Evolutionary conservation across 441 rosid species (phyloP), one percentile per base, ranked within the genome.

Genomic region (Breynia disticha): DNA sequence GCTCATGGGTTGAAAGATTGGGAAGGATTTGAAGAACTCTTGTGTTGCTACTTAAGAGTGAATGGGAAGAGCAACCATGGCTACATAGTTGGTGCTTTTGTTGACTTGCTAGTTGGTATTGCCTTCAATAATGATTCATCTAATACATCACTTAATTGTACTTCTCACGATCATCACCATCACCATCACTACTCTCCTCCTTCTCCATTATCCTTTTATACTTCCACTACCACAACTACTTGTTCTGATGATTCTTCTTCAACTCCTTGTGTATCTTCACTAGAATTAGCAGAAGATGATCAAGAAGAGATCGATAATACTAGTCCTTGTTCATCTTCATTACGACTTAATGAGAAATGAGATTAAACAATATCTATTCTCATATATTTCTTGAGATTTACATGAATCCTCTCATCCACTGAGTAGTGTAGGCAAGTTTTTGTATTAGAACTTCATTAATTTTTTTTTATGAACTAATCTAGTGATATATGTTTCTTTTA

Each of bases 61-160:
- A 90, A 87, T 55, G 78, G 64, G 13, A 72, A 71, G 67, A 70
- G 69, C 53, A 90, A 78, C 55, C 95, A 84, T 50, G 78, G 79
- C 1, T 80, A 75, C 62, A 84, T 90, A 14, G 54, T 84, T 47
- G 78, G 74, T 5, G 96, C 97, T 37, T 90, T 90, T 42, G 76
- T 83, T 12, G 97, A 90, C 72, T 71, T 90, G 42, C 74, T 84
- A 5, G 74, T 84, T 9, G 63, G 65, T 39, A 19, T 74, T 49
- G 72, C 75, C 51, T 41, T 62, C 35, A 28, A 9, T 28, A 28
- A 28, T 2, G 35, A 28, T 28, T 28, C 35, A 4, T 28, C 35
- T 28, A 28, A 28, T 28, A 28, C 35, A 28, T 28, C 73, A 50
- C 46, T 64, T 56, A 4, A 53, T 32, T 37, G 61, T 9, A 0